These are phyloP conservation scores for Leccinum longicurvipes DNA, from an alignment of 768 basidiomycete species.

Conservation along the genomic window DNA sequence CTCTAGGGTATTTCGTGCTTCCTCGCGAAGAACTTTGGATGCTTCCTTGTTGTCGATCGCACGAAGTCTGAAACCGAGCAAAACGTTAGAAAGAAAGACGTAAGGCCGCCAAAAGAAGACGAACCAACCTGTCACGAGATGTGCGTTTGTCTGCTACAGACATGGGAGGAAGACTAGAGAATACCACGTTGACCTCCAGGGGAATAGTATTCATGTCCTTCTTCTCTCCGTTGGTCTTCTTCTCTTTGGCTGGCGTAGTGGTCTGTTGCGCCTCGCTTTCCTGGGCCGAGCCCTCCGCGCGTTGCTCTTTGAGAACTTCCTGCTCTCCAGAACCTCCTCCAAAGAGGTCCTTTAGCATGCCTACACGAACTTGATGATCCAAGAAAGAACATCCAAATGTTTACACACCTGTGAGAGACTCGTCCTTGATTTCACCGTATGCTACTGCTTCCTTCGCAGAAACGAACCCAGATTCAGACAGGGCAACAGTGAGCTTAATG, in stretches of 20 bases:
- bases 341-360: slow-evolving; percentile 87
- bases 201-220: slow-evolving; percentile 57
- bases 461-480: slow-evolving; percentile 86
- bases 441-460: slow-evolving; percentile 76
- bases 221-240: slow-evolving; percentile 36
- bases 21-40: slow-evolving; percentile 75
- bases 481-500: slow-evolving; percentile 76
- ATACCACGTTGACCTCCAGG: slow-evolving; percentile 59
- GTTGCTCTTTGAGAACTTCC: slow-evolving; percentile 30
- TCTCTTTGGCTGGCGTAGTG: slow-evolving; percentile 30
- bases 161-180: slow-evolving; percentile 70
- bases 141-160: slow-evolving; percentile 70
- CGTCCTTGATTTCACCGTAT: slow-evolving; percentile 79
- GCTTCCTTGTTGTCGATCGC: slow-evolving; percentile 76
- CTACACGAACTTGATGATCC: slow-evolving; percentile 34
- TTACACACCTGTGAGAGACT: slow-evolving; percentile 63
- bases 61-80: slow-evolving; percentile 53
- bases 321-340: slow-evolving; percentile 50
- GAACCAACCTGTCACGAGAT: slow-evolving; percentile 65
- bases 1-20: slow-evolving; percentile 89
- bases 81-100: slow-evolving; percentile 2
- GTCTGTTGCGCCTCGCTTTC: slow-evolving; percentile 33
- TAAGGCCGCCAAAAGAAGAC: not conserved
- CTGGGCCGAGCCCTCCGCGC: slow-evolving; percentile 12
- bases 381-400: not conserved